Evolutionary conservation across 2,329 filamentous ascomycete genomes (phyloP).

Genomic region (Juglanconis sp.): DNA sequence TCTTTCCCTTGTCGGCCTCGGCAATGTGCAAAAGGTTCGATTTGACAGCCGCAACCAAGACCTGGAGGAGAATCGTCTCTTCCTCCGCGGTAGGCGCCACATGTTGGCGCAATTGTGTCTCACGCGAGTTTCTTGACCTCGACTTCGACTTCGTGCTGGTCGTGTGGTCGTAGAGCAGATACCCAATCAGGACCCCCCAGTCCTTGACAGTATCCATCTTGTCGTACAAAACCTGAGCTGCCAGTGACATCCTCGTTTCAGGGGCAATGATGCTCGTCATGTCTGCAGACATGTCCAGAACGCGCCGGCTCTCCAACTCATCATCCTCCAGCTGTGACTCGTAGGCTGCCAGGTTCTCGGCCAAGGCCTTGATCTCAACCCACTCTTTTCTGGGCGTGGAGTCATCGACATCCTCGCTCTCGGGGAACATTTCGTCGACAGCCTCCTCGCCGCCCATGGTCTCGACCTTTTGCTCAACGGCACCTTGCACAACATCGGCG

Average conservation of each 20-base stretch:
- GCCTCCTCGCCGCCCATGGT: conserved; percentile 77
- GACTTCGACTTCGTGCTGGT: conserved; percentile 50
- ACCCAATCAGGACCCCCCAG: conserved; percentile 87
- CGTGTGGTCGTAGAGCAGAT: conserved; percentile 89
- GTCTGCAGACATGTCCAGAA: conserved; percentile 48
- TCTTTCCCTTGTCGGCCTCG: conserved; percentile 61
- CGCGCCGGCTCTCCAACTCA: conserved; percentile 43
- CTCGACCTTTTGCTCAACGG: conserved; percentile 75
- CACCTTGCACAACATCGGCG: conserved; percentile 78
- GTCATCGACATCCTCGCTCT: conserved; percentile 70
- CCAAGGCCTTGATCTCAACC: conserved; percentile 88
- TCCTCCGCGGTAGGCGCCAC: conserved; percentile 73
- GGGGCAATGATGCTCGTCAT: conserved; percentile 61
- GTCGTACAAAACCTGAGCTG: conserved; percentile 81
- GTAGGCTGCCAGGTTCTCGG: conserved; percentile 78
- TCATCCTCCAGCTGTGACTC: conserved; percentile 66
- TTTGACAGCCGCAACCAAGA: conserved; percentile 80
- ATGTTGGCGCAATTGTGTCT: conserved; percentile 64
- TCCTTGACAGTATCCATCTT: conserved; percentile 75
- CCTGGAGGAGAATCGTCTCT: conserved; percentile 81
- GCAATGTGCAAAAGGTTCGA: conserved; percentile 63
- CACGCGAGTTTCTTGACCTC: conserved; percentile 36
- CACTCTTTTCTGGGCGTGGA: conserved; percentile 76
- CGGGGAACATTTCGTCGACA: conserved; percentile 70
- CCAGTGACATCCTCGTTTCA: conserved; percentile 81